Evolutionary conservation across 148 eudicot genomes (phyloP), one percentile per base, ranked within the genome.

Genomic region (Silene latifolia): DNA sequence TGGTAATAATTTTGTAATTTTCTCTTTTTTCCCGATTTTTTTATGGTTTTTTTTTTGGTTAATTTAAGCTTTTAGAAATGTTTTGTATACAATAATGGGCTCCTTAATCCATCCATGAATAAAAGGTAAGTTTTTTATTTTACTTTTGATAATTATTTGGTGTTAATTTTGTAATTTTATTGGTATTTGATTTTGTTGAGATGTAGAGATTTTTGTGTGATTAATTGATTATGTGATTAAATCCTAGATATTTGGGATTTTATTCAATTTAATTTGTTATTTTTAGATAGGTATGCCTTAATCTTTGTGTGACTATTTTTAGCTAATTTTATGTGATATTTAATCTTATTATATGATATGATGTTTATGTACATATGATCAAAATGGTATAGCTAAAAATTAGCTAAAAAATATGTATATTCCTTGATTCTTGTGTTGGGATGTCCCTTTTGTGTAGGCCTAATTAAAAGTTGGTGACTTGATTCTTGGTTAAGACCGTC

Each of bases 231-330:
- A 7, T 39, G 44, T 39, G 44, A 39, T 0, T 39, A 10, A 48
- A 18, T 75, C 63, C 63, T 75, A 69, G n/a, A 42, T 76, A 60
- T 76, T 21, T 57, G 70, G 29, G 17, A 1, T 66, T 2, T 25
- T 78, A 24, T 62, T 13, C 1, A 42, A 7, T 17, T 63, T 27
- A 14, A 44, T 65, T 7, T 65, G 11, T 62, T 51, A 51, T 51
- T 13, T 24, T 65, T 73, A 74, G 56, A 25, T 77, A 71, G 32
- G 63, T 77, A 67, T 27, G 29, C 44, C 39, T 71, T 77, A 14
- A 67, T 80, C 78, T 80, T 75, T 80, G 82, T 48, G 82, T 75
- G 82, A 63, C 63, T 70, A 29, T 47, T 59, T 65, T 59, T 72
- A 57, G 66, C 61, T 54, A 66, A 11, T 54, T 70, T 69, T 13